Base-by-base conservation (phyloP, 2,329 filamentous ascomycete species). In the Aureobasidium sp. region DNA sequence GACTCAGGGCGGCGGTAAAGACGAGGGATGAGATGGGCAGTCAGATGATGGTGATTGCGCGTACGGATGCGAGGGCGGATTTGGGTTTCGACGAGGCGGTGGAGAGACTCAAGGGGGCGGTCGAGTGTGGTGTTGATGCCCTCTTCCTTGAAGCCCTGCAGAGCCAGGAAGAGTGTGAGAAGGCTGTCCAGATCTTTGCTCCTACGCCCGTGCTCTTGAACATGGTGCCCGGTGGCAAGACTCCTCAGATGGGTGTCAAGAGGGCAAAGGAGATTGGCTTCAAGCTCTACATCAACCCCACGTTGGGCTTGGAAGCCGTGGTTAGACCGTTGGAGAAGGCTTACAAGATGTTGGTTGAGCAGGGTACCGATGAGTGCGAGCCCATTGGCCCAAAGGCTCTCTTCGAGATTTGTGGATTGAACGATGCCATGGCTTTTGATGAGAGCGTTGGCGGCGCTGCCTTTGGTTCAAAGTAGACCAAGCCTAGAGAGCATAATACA, bases 41-140 rank as follows among this genome's bases (percentile, higher is more conserved):
- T 17, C 84, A 86, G 63, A 83, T 87, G 38, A 77, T 87, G 29
- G 77, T 87, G 60, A 86, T 88, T 60, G 84, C 84, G 0, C 77
- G 84, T 11, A 87, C 84, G 0, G 84, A 87, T 65, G 81, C 84
- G 1, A 71, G 84, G 3, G 81, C 84, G 62, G 73, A 75, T 0
- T 73, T 77, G 6, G 84, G 83, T 0, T 86, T 81, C 63, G 81
- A 82, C 10, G 82, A 81, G 65, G 79, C 81, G 2, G 69, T 85
- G 9, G 65, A 65, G 1, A 71, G 84, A 1, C 70, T 87, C 23
- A 73, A 72, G 61, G 74, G 71, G 1, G 84, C 84, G 0, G 78
- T 77, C 13, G 47, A 42, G 13, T 60, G 47, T n/a, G 83, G 84
- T 21, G 84, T 83, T 1, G 84, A 87, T 65, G 80, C 81, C 1